A percentile compares a stretch with the other conserved stretches of the same genome.
phyloP scores from a whole-genome alignment of 768 basidiomycete genomes.

The Hygrophorus russula region DNA sequence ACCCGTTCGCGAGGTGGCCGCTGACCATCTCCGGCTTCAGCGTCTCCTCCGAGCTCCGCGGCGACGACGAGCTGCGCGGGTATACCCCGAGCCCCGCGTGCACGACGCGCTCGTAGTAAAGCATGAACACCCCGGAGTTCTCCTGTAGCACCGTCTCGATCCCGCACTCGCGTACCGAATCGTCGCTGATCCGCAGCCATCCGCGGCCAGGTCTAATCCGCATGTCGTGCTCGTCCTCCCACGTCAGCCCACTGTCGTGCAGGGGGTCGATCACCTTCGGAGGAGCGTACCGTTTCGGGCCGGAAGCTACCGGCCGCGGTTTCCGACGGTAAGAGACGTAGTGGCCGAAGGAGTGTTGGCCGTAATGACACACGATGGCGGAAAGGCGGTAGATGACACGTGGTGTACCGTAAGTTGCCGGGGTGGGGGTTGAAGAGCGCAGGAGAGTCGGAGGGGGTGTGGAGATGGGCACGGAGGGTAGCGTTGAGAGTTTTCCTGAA shows the following conservation, averaged over 20 bases:
- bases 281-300: conserved; percentile 28
- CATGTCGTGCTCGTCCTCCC: conserved; percentile 15
- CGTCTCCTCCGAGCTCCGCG: conserved; percentile 54
- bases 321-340: conserved; percentile 87
- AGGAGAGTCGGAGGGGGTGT: conserved; percentile 38
- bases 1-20: conserved; percentile 18
- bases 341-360: conserved; percentile 88
- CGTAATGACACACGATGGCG: conserved; percentile 87
- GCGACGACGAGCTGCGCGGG: conserved; percentile 8
- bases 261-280: conserved; percentile 25
- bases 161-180: conserved; percentile 64
- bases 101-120: conserved; percentile 76
- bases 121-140: conserved; percentile 77
- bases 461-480: conserved; percentile 64
- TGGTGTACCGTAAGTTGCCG: conserved; percentile 35
- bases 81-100: conserved; percentile 9
- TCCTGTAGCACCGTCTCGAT: conserved; percentile 65
- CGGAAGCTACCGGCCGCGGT: conserved; percentile 39
- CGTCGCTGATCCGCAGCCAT: conserved; percentile 88
- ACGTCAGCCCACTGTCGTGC: conserved; percentile 6
- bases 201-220: conserved; percentile 45
- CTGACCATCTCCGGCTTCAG: conserved; percentile 33
- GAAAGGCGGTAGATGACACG: conserved; percentile 77
- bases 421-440: conserved; percentile 46
- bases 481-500: conserved; percentile 61